Evolutionary conservation across 768 basidiomycete genomes (phyloP), one percentile per base, ranked within the genome.

Genomic region (Auriscalpium vulgare): DNA sequence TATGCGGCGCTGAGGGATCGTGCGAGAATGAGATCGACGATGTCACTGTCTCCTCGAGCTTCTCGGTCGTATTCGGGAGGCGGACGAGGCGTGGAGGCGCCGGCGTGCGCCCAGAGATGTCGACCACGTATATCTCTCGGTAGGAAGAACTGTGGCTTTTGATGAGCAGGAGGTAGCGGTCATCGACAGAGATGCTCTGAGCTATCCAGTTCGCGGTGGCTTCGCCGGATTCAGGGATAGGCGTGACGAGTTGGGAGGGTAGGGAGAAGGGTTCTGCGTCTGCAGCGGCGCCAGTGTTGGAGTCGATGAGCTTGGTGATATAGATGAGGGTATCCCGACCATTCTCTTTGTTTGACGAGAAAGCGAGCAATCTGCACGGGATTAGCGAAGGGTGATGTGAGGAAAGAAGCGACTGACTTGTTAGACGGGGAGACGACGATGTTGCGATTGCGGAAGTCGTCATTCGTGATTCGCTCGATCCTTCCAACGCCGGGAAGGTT

Each of bases 321-420:
- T 75, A 76, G 19, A 69, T 67, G 10, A 76, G 63, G 38, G 71
- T 70, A 57, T 75, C 74, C 1, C 61, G 67, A 37, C 66, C 62
- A 38, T 74, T 74, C 51, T 72, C 75, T 59, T 74, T 75, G 63
- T 75, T 75, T 23, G 72, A 76, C 35, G 65, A 59, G 57, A 72
- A 76, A 3, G 71, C 63, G 62, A 75, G 65, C n/a, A 76, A 45
- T 47, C 72, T 75, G 47, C 34, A 23, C 17, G 21, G 13, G 46
- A 50, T 34, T 13, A 13, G 49, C 47, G 7, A 40, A 21, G 9
- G 37, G 10, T 34, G 11, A 8, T n/a, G 37, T 37, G 8, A 16
- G 4, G 34, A 4, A 13, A 11, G n/a, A n/a, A 0, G 7, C 17
- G 13, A 63, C 67, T 2, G 47, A 73, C 74, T 67, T 72, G 51